Base-by-base conservation (phyloP, 257 asterid species). In the Knoxia roxburghii region DNA sequence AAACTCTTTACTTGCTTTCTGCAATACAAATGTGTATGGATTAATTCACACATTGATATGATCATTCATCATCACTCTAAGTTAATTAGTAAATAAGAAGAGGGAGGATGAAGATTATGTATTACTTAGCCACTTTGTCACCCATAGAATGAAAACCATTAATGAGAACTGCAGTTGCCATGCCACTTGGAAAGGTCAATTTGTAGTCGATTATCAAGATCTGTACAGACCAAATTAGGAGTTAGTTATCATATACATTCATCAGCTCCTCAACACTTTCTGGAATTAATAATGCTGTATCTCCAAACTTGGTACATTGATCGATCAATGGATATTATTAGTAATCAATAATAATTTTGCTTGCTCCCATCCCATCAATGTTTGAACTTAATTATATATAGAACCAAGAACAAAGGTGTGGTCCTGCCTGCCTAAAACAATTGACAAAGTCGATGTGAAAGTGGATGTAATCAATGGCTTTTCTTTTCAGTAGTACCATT, bases 131-230 rank as follows among this genome's bases (percentile, higher is more conserved):
- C 77, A 71, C 76, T 64, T 83, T 79, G 80, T 86, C 91, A 45
- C 87, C 91, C 75, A 73, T 85, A 72, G 78, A 69, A 51, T 92
- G 98, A 69, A 92, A 87, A 64, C 97, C 98, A 75, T 92, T 86
- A 57, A 92, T 92, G 41, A 92, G 90, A 56, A 92, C 89, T 64
- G 96, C 92, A 72, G 96, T 92, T 24, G 98, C 98, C 92, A 81
- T 89, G 50, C 98, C 98, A 79, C 83, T 91, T 59, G 98, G 98
- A 78, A 84, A 91, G 41, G 92, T 77, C 83, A 91, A 82, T 81
- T 89, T 91, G 82, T 89, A 85, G 76, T 91, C 98, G 18, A 91
- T 67, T 65, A 91, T 86, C 89, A 91, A 73, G 68, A 91, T 85
- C 98, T 89, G 87, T 39, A 57, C 57, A 68, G 41, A 71, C 69